These are phyloP conservation scores for Aaosphaeria pasadenensis DNA, from an alignment of 2,329 filamentous ascomycete species.

Conservation along the genomic window DNA sequence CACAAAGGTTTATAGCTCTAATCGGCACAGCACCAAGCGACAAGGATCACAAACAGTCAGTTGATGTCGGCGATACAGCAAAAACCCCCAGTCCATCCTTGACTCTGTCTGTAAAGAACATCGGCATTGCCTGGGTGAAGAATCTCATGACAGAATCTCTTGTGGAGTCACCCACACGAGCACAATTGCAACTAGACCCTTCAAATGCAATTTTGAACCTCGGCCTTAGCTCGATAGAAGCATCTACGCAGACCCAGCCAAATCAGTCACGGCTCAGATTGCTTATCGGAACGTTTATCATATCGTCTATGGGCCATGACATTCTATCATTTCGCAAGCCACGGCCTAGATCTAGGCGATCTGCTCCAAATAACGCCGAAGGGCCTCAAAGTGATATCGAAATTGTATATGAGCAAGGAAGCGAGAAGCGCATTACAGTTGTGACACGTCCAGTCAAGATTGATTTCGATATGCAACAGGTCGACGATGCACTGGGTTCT, in stretches of 20 bases:
- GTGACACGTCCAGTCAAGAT: constrained; percentile 75
- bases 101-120: constrained; percentile 21
- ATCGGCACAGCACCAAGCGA: background rate
- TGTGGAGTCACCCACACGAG: constrained; percentile 1
- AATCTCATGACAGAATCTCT: constrained; percentile 23
- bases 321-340: constrained; percentile 50
- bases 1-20: constrained; percentile 22
- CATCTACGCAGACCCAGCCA: constrained; percentile 16
- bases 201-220: constrained; percentile 26
- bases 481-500: constrained; percentile 84
- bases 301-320: constrained; percentile 49
- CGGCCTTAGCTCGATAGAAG: constrained; percentile 17
- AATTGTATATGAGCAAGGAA: constrained; percentile 27
- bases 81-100: constrained; percentile 4
- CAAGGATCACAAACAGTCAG: constrained; percentile 1
- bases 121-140: constrained; percentile 32
- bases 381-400: constrained; percentile 28
- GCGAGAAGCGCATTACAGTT: constrained; percentile 53
- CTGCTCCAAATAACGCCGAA: constrained; percentile 16
- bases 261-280: constrained; percentile 20
- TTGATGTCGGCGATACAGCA: constrained; percentile 1
- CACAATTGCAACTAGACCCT: constrained; percentile 21
- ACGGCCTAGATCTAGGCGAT: constrained; percentile 22
- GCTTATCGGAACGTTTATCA: constrained; percentile 41
- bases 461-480: constrained; percentile 70